Base-by-base conservation (phyloP, 768 basidiomycete species). In the Podaxis pistillaris region DNA sequence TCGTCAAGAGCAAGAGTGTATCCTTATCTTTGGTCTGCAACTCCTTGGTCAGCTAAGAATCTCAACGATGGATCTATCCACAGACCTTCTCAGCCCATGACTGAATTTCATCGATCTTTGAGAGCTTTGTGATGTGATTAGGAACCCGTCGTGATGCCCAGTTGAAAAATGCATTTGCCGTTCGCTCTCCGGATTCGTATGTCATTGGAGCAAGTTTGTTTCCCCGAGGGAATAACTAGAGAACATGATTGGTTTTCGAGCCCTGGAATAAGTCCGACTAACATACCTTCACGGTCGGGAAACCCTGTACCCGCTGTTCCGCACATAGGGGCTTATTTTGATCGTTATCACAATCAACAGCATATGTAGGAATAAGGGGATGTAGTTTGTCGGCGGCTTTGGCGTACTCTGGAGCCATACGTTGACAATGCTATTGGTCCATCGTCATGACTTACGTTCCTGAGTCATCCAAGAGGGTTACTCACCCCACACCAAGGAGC, bases 401-500 rank as follows among this genome's bases (percentile, higher is more conserved):
- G 71, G 84, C 87, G 68, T 87, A 93, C 71, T 96, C 92, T 0
- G 96, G 95, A 5, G 81, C 91, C 80, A 96, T 84, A 38, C 78
- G 78, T 77, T 95, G 86, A 71, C 95, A 97, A 70, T 97, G 91
- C 88, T 93, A 70, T 28, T 17, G 37, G 37, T n/a, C 24, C 4
- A n/a, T 9, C 19, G 26, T 13, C 12, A 17, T 36, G 44, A 46
- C 9, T n/a, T 46, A 24, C 11, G 11, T 26, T 37, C 22, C 7
- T 15, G 4, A 33, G 33, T 33, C 2, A 22, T 37, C 1, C n/a
- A 41, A 40, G 4, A 55, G 38, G 13, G 19, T 4, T 28, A 77
- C 89, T 71, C 73, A 92, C 90, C 66, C 90, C 91, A 70, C 91
- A 94, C 95, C 94, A 96, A 3, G 94, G 91, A n/a, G 95, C 95